A percentile compares a stretch with the other conserved stretches of the same genome.
Conservation (phyloP, 73 alveolate species). For the Stentor roeselii region DNA sequence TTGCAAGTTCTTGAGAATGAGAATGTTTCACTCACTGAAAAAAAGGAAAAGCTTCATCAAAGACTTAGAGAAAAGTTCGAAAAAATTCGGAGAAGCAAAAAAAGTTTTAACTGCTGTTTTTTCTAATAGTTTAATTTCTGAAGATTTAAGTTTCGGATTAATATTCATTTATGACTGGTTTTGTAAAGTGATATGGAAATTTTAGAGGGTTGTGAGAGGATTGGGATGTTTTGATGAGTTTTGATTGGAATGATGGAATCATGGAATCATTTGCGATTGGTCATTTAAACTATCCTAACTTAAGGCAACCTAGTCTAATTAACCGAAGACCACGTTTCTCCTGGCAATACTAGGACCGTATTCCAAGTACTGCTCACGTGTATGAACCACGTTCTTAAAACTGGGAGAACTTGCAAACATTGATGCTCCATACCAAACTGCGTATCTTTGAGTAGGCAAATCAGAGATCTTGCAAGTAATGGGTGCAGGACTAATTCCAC, state of each 20-base stretch:
- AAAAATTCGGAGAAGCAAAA: too few species aligned
- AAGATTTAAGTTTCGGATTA: too few species aligned
- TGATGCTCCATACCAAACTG: conserved; percentile 97
- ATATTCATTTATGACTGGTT: neutral
- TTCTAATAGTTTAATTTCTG: too few species aligned
- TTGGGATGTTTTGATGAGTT: neutral
- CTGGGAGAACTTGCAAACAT: conserved; percentile 63
- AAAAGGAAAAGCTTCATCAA: neutral
- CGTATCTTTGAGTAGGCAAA: conserved; percentile 78
- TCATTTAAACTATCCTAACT: neutral
- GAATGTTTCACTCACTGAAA: neutral
- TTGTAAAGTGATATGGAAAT: neutral
- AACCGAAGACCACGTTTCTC: conserved; percentile 80
- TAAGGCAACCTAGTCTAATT: neutral
- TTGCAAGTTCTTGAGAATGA: neutral
- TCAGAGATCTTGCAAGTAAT: conserved; percentile 74
- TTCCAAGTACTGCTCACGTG: conserved; percentile 87
- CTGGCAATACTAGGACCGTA: conserved; percentile 94
- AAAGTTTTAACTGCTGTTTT: neutral
- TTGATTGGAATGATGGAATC: too few species aligned
- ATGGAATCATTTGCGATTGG: neutral
- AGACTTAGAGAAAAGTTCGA: neutral
- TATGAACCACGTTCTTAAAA: conserved; percentile 68
- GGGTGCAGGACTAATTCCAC: conserved; percentile 63
- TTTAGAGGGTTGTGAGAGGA: neutral